Base-by-base conservation (phyloP, 148 eudicot genomes). In the Chenopodium album region DNA sequence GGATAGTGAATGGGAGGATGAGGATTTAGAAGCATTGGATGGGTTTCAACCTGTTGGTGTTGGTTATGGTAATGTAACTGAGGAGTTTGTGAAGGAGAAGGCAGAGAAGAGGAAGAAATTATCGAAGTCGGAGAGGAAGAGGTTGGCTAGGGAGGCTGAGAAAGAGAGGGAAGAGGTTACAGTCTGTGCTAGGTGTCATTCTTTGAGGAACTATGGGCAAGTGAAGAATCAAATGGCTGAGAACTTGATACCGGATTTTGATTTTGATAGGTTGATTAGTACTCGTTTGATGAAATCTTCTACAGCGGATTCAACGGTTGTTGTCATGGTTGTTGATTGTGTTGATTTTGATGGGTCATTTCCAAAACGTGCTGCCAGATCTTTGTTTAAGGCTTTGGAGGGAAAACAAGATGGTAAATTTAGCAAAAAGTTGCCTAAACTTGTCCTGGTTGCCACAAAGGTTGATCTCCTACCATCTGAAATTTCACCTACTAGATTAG, bases 321-420 rank as follows among this genome's bases (percentile, higher is more conserved):
- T 95, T 67, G 94, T 95, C 52, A 95, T 95, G 92, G 98, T 95
- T 81, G 98, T 95, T 77, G 99, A 95, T 85, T 93, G 97, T 84
- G 98, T 94, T 63, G 99, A 95, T 85, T 95, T 95, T 84, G 99
- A 92, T 76, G 99, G 99, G 60, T 95, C 98, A 10, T 95, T 95
- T 66, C 98, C 99, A 3, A 95, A 88, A 88, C 92, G 98, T 50
- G 99, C 98, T 67, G 85, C 97, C 28, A 86, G 84, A 78, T 95
- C 99, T 34, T 88, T 95, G 88, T 95, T 95, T 82, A 91, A 90
- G 90, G 94, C 94, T 72, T 71, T 95, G 76, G 93, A 90, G 73
- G 91, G 87, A 46, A 84, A 82, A 78, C 89, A 85, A 69, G 91
- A 89, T 80, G 65, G 82, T 46, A 91, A 89, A 84, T 29, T 82